phyloP scores from a whole-genome alignment of 345 rosid species.

The Bretschneidera sinensis region DNA sequence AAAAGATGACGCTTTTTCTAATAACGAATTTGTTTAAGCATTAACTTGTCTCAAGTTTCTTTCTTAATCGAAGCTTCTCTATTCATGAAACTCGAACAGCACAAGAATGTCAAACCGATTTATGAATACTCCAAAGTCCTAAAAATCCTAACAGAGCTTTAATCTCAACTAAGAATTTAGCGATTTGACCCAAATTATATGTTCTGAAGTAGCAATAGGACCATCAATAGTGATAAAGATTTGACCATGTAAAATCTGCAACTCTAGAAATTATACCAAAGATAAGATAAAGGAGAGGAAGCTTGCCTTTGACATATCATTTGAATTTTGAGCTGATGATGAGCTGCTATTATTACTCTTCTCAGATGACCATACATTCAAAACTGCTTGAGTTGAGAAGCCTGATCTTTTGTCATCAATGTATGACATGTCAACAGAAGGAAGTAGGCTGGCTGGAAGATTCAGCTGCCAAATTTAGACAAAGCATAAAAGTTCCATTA shows the following conservation, averaged over 20 bases:
- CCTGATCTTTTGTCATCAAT: constrained; percentile 38
- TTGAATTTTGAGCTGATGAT: constrained; percentile 19
- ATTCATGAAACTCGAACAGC: not conserved
- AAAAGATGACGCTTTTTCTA: too few relatives aligned
- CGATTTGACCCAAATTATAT: not conserved
- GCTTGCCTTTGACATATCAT: constrained; percentile 54
- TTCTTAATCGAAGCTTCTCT: not conserved
- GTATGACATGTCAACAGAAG: constrained; percentile 36
- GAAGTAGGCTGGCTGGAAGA: constrained; percentile 52
- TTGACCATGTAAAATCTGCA: not conserved
- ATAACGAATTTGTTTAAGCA: too few relatives aligned
- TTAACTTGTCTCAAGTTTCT: too few relatives aligned
- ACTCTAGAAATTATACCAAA: not conserved
- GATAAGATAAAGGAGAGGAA: constrained; percentile 13
- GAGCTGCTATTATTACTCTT: constrained; percentile 31
- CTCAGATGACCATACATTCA: constrained; percentile 31
- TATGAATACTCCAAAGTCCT: not conserved
- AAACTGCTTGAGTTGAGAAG: constrained; percentile 35
- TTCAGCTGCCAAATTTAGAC: constrained; percentile 49
- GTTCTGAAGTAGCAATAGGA: not conserved
- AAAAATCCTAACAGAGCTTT: not conserved
- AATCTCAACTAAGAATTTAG: constrained; percentile 3
- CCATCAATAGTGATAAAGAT: not conserved
- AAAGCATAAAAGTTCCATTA: constrained; percentile 10
- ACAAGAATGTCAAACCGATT: not conserved